Evolutionary conservation across 768 basidiomycete genomes (phyloP).

Genomic region (Suillus clintonianus): DNA sequence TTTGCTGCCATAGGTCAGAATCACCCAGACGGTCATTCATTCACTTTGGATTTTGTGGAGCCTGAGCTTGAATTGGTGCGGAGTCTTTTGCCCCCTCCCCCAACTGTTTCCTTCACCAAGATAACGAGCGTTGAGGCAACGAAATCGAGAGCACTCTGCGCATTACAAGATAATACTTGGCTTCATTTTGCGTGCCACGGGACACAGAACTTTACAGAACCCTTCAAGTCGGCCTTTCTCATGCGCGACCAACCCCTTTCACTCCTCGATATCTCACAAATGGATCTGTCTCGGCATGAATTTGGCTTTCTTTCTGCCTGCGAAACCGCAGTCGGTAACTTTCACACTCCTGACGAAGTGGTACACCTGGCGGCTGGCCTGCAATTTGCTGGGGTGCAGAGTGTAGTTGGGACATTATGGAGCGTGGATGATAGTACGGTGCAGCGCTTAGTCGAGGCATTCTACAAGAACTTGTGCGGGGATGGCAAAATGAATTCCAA

Average conservation of each 20-base stretch:
- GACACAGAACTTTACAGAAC: conserved; percentile 1
- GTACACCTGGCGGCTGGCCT: conserved; percentile 22
- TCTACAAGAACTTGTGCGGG: neutral
- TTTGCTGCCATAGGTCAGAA: conserved; percentile 12
- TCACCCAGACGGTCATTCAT: neutral
- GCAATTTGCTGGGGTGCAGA: neutral
- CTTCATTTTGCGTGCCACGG: conserved; percentile 24
- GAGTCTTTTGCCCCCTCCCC: neutral
- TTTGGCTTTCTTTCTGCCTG: neutral
- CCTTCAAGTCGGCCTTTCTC: conserved; percentile 16
- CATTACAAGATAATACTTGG: conserved; percentile 9
- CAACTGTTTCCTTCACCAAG: no score
- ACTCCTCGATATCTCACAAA: no score
- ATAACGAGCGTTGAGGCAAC: neutral
- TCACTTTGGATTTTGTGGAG: neutral
- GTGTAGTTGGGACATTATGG: neutral
- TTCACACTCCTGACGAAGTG: conserved; percentile 17
- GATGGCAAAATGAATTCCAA: neutral
- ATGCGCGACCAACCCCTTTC: no score
- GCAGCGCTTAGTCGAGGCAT: neutral
- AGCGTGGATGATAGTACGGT: neutral
- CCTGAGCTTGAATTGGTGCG: neutral
- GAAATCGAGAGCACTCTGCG: neutral
- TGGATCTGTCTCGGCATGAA: no score
- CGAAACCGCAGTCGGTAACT: conserved; percentile 6